Base-by-base conservation (phyloP, 2,329 filamentous ascomycete species). In the Ophiostoma ips region DNA sequence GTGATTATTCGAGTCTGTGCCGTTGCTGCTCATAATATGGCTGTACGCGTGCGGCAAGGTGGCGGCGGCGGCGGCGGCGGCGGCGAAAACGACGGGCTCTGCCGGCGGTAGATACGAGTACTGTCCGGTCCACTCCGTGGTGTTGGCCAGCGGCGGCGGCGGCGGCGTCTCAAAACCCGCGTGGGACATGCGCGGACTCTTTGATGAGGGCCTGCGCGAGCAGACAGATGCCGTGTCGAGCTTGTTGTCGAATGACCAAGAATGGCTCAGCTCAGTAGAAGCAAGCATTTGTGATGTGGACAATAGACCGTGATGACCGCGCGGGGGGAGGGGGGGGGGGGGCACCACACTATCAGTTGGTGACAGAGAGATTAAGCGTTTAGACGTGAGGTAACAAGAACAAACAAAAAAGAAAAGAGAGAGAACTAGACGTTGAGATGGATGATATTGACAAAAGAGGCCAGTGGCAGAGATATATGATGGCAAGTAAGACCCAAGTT, bases 101-200 rank as follows among this genome's bases (percentile, higher is more conserved):
- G 68, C 67, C 30, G 71, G 64, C 31, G 71, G 64, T 51, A 72
- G 63, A 58, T 72, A 73, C 21, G 71, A 69, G 61, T 74, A 74
- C 61, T 73, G 71, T 53, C 70, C 70, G 62, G 73, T 73, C 75
- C 75, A 77, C 63, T 74, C 71, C 58, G 72, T 67, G 66, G 74
- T 71, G 60, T 72, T 69, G 59, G n/a, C n/a, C 5, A 28, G 24
- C 24, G 24, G 24, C 8, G 24, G 24, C n/a, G 72, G 69, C 63
- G 73, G 63, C 57, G 71, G 68, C 53, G 68, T 59, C 60, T 73
- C 70, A 65, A 72, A 76, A 59, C 66, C 50, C 31, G 52, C 62
- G 65, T 71, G 74, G 67, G 75, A 76, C 75, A 78, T 78, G 65
- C 73, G 75, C 69, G 70, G 63, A 58, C 57, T 63, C 18, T 12